Conservation (phyloP, 2,329 filamentous ascomycete species). For the Blastomyces percursus region DNA sequence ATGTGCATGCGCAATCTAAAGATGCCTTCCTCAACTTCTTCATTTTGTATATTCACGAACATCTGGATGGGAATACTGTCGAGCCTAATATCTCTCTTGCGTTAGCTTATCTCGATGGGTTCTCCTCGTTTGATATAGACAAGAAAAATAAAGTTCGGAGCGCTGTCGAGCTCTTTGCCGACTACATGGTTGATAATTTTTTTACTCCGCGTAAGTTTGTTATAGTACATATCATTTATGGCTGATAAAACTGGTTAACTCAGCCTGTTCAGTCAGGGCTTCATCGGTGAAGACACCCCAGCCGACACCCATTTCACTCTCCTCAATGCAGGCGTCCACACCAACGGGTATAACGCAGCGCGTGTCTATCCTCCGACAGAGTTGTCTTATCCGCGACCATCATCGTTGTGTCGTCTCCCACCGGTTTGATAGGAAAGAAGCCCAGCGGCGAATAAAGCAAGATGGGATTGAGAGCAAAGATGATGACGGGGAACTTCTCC, state of each 20-base stretch:
- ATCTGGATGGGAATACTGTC: not conserved
- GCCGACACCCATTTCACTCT: slow-evolving; percentile 12
- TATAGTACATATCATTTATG: not conserved
- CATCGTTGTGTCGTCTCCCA: slow-evolving; percentile 11
- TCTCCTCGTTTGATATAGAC: not conserved
- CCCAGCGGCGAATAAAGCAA: slow-evolving; percentile 8
- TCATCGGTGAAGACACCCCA: slow-evolving; percentile 16
- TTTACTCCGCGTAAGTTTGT: not conserved
- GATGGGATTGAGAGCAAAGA: slow-evolving; percentile 5
- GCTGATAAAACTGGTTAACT: not conserved
- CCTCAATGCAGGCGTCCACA: slow-evolving; percentile 1
- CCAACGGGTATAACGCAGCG: not conserved
- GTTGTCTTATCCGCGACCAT: slow-evolving; percentile 11
- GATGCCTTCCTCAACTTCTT: slow-evolving; percentile 1
- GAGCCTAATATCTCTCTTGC: not conserved
- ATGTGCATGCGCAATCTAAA: not conserved
- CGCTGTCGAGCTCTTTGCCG: not conserved
- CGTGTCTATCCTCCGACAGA: slow-evolving; percentile 10
- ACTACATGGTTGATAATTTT: slow-evolving; percentile 1
- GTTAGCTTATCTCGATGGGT: not conserved
- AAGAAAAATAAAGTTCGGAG: not conserved
- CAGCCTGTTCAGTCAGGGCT: slow-evolving; percentile 14
- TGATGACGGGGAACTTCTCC: slow-evolving; percentile 8
- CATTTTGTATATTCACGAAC: not conserved
- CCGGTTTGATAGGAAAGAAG: slow-evolving; percentile 3